Evolutionary conservation across 768 basidiomycete genomes (phyloP), one percentile per base, ranked within the genome.

Genomic region (Lactarius deliciosus): DNA sequence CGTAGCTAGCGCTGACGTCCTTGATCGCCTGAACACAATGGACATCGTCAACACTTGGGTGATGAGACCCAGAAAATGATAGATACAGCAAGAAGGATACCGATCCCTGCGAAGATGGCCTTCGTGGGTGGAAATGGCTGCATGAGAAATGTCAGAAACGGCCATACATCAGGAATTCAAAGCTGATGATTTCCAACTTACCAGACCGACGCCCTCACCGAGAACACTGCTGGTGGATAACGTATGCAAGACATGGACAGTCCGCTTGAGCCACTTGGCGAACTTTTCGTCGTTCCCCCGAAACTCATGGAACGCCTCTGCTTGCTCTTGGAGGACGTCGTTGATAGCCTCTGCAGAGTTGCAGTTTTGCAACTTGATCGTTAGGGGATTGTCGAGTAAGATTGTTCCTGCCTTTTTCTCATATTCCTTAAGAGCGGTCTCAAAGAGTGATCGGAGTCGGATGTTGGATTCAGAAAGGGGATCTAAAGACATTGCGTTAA

Each of bases 81-180:
- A 28, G n/a, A 20, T 34, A 47, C 47, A 13, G 20, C 13, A 9
- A 61, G 61, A 25, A 61, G 25, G 11, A 61, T 53, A 22, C 9
- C 50, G 5, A 55, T 30, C 15, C 54, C 30, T 16, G 25, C 25
- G 30, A 55, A 55, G 30, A 55, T 55, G 15, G 47, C 36, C 5
- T 32, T 50, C 28, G 36, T 22, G 16, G 36, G 61, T 15, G 60
- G 60, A 13, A 61, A 22, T 36, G 47, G 13, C 47, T 61, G n/a
- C 22, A 9, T 13, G 36, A 53, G 5, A 20, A 9, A 4, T 20
- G 20, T 60, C 59, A 60, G 8, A 18, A 60, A 60, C 13, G 11
- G 5, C 20, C 59, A 32, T 9, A n/a, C 4, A 45, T 9, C 20
- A 45, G 20, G 9, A 45, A n/a, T 45, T n/a, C 43, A 45, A 18